Evolutionary conservation across 768 basidiomycete genomes (phyloP), one percentile per base, ranked within the genome.

Genomic region (Rubroboletus satanas): DNA sequence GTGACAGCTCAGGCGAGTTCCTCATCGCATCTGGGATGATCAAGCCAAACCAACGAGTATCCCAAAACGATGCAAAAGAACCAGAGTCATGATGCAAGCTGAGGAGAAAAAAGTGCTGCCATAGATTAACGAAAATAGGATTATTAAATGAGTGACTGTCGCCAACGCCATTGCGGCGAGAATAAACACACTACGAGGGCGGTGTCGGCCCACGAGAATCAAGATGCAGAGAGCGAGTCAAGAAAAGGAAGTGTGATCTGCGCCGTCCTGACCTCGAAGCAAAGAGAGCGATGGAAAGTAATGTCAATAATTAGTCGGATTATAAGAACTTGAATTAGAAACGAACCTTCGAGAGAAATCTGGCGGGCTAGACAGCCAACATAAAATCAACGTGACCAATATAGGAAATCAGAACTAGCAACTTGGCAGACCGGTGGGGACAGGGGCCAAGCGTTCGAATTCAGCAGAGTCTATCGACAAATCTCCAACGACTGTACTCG

Each of bases 11-110:
- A 26, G 5, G 26, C 26, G 26, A 21, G 21, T 21, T 21, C 21
- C 21, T 21, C 26, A 26, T 26, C 26, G 5, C 26, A 26, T 3
- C 3, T 26, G 26, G 26, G 26, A 26, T 26, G 26, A 5, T 26
- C 5, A 26, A 26, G 5, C 26, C 26, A 26, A 26, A 26, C 5
- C 3, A 26, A 26, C 26, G 26, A 6, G 43, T 26, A 26, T 62
- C 60, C 60, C 49, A 53, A 49, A 58, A 52, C 41, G 32, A 62
- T 62, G 60, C 60, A 32, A 26, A 21, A 39, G 26, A 39, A 50
- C 21, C 21, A 21, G 21, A 21, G 21, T 21, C 21, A 21, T 21
- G 21, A 21, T 21, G 21, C 21, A 21, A 21, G 21, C 21, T 21
- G 21, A 21, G 21, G 21, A 21, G 21, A 46, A 37, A 42, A 45